A percentile compares a stretch with the other conserved stretches of the same genome.
These are phyloP conservation scores for Nitzschia palea DNA, from an alignment of 108 stramenopile genomes.

Conservation along the genomic window DNA sequence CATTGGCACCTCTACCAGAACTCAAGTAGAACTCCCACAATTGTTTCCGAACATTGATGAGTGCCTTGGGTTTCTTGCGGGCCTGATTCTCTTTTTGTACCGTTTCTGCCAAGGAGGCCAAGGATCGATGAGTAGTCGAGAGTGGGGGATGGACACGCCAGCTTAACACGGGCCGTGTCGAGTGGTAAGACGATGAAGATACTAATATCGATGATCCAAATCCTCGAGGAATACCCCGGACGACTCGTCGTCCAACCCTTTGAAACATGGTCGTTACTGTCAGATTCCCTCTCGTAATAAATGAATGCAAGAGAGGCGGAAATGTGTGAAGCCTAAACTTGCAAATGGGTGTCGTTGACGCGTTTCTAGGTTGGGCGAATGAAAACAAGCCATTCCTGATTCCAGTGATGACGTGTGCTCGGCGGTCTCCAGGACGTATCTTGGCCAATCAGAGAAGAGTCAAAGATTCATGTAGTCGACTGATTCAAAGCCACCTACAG, in stretches of 20 bases:
- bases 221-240: neutral
- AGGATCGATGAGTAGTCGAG: neutral
- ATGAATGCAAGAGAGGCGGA: too few species aligned
- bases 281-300: too few species aligned
- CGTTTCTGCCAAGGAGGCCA: slow-evolving; percentile 1
- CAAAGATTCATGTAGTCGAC: too few species aligned
- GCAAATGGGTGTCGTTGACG: too few species aligned
- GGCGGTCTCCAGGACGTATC: too few species aligned
- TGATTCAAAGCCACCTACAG: too few species aligned
- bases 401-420: too few species aligned
- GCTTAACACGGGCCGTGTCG: neutral
- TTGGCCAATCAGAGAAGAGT: too few species aligned
- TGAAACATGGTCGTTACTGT: slow-evolving; percentile 3
- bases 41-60: slow-evolving; percentile 53
- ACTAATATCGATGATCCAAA: neutral
- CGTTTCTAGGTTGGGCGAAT: too few species aligned
- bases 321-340: too few species aligned
- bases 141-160: neutral
- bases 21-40: slow-evolving; percentile 64
- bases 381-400: too few species aligned
- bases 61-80: slow-evolving; percentile 12
- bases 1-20: slow-evolving; percentile 61
- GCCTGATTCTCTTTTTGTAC: neutral
- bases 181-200: neutral
- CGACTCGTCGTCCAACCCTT: neutral